Base-by-base conservation (phyloP, 129 eudicot species). In the Tagetes patula region DNA sequence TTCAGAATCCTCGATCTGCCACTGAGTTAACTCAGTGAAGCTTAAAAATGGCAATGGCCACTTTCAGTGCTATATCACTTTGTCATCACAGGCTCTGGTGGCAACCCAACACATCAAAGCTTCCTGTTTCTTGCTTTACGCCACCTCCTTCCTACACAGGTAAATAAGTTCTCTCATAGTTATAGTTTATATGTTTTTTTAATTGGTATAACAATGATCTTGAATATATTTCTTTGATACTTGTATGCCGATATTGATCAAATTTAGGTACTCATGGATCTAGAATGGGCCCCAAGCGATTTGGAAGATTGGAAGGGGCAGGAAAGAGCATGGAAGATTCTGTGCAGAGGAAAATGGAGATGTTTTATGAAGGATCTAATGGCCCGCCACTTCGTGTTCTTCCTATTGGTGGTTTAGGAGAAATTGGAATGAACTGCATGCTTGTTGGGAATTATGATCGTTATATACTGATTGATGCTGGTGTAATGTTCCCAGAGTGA, bases 391-490 rank as follows among this genome's bases (percentile, higher is more conserved):
- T 94, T 27, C 98, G 98, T 34, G 58, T 94, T 71, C 89, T 94
- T 49, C 98, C 98, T 42, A 90, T 94, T 80, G 98, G 98, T 61
- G 98, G 98, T 53, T 76, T 94, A 46, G 98, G 98, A 65, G 98
- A 94, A 85, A 94, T 94, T 71, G 98, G 98, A 81, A 94, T 94
- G 98, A 94, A 94, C 65, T 94, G 98, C 85, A 94, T 94, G 98
- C 96, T 94, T 74, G 91, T 94, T 56, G 98, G 98, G 34, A 90
- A 94, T 79, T 94, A 86, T 66, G 97, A 94, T 77, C 96, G 98
- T 14, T 94, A 94, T 83, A 90, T 94, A 73, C 80, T 94, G 67
- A 88, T 94, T 66, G 98, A 94, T 88, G 98, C 98, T 48, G 98
- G 98, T 75, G 83, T 90, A 52, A 94, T 94, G 98, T 94, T 94